Conservation (phyloP, 2,329 filamentous ascomycete genomes). For the Microthyrium microscopicum region DNA sequence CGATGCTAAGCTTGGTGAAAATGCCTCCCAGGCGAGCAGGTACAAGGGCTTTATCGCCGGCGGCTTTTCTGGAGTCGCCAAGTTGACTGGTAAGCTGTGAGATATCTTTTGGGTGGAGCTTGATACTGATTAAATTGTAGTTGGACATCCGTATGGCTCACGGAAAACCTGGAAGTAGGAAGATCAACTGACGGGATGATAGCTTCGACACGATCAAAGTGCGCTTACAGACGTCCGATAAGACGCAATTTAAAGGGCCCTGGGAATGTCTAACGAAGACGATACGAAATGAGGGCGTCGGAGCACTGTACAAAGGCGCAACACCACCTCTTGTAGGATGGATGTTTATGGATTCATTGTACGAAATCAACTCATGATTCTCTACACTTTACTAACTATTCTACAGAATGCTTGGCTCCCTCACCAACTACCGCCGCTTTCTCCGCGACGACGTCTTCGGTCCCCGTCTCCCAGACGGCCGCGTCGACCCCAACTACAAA, state of each 20-base stretch:
- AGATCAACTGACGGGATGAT: background rate
- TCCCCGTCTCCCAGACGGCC: constrained; percentile 12
- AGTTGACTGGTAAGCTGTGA: constrained; percentile 52
- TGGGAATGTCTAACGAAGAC: constrained; percentile 76
- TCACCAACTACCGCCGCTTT: constrained; percentile 77
- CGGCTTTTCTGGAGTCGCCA: constrained; percentile 87
- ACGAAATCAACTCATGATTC: constrained; percentile 11
- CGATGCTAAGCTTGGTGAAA: too few relatives aligned
- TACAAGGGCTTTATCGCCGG: constrained; percentile 97
- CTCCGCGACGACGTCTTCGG: constrained; percentile 64
- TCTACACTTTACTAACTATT: constrained; percentile 1
- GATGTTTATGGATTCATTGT: constrained; percentile 91
- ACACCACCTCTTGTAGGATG: constrained; percentile 84
- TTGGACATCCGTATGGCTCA: constrained; percentile 44
- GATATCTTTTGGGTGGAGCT: background rate
- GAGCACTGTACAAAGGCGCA: constrained; percentile 85
- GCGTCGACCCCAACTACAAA: constrained; percentile 23
- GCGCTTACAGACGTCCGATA: constrained; percentile 71
- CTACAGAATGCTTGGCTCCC: constrained; percentile 62
- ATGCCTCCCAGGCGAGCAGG: too few relatives aligned
- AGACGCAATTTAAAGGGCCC: constrained; percentile 66
- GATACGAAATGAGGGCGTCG: constrained; percentile 65
- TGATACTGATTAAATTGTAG: constrained; percentile 16
- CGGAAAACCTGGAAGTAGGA: background rate
- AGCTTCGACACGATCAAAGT: constrained; percentile 95